Base-by-base conservation (phyloP, 2,329 filamentous ascomycete genomes). In the Xylariaceae sp. region DNA sequence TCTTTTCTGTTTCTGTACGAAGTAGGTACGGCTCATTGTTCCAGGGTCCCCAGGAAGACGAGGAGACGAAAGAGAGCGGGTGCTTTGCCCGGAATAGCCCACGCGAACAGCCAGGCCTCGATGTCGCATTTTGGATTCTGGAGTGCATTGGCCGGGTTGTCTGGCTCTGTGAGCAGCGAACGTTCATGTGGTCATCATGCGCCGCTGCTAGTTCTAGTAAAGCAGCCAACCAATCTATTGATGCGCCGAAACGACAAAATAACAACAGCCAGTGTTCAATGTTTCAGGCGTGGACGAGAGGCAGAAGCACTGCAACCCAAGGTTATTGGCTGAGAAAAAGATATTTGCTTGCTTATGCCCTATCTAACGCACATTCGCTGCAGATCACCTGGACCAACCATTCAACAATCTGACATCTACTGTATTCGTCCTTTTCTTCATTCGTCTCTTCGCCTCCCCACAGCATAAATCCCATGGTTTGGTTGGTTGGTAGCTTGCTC, bases 61-160 rank as follows among this genome's bases (percentile, higher is more conserved):
- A 36, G 21, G n/a, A 15, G 36, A 21, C 6, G 18, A 21, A 32
- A 40, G 6, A 42, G 18, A 32, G 13, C 8, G 27, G 32, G 15
- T 33, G 36, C 6, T 10, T 44, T 26, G 50, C 27, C 48, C 55
- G 51, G 51, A 47, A 55, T 23, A 45, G 45, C 46, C n/a, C 46
- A 57, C 37, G 42, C 55, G 51, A 37, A 37, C 30, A 33, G 46
- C 50, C 46, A 55, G 50, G 46, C 42, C 42, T 29, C 46, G 48
- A 27, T 50, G 42, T 46, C 46, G 55, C 39, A 52, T 27, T 21
- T 42, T 35, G 43, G 47, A 47, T 45, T 47, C 47, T 57, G 55
- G 55, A 57, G 55, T 57, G 51, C 55, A 55, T 55, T 30, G 50
- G n/a, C 54, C 46, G 54, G 54, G 41, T 57, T 39, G 50, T 50